Base-by-base conservation (phyloP, 768 basidiomycete genomes). In the Mycena haematopus region DNA sequence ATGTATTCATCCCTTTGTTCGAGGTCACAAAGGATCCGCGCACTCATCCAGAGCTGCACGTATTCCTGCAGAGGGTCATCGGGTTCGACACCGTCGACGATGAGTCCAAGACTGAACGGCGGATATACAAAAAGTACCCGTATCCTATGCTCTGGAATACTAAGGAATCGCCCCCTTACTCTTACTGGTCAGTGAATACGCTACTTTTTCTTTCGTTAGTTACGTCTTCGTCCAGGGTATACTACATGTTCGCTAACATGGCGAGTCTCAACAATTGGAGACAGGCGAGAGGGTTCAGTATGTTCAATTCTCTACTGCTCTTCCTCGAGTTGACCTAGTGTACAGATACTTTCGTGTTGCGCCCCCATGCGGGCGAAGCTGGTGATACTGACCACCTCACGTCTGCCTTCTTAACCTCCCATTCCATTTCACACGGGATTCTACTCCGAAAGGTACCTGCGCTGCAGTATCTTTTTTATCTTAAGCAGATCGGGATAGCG, bases 21-120 rank as follows among this genome's bases (percentile, higher is more conserved):
- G 96, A 99, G 72, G 97, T 99, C 29, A 99, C 97, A 0, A 87
- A 91, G 69, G 89, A 99, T 73, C 97, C 97, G 0, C 75, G 79
- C 3, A 87, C 85, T 2, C 96, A 99, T 70, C 97, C 96, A 0
- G 96, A 99, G 70, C 82, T 99, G 13, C 96, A 99, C 72, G 82
- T 96, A 36, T 96, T 99, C 79, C 78, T 99, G 35, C 95, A 97
- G 75, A 89, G 97, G 6, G 95, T 99, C 7, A 76, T 99, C 54
- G 97, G 97, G 6, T 97, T 99, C 71, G 97, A 99, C 70, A 95
- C 91, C n/a, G 97, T 99, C 22, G 97, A 99, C 68, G 97, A 99
- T 69, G 97, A 99, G 77, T 95, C 93, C 2, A 99, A 98, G 77
- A 80, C 87, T 0, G 97, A 99, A 75, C 80, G 95, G 58, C 81